Evolutionary conservation across 2,329 filamentous ascomycete species (phyloP).

Genomic region (Plenodomus lindquistii): DNA sequence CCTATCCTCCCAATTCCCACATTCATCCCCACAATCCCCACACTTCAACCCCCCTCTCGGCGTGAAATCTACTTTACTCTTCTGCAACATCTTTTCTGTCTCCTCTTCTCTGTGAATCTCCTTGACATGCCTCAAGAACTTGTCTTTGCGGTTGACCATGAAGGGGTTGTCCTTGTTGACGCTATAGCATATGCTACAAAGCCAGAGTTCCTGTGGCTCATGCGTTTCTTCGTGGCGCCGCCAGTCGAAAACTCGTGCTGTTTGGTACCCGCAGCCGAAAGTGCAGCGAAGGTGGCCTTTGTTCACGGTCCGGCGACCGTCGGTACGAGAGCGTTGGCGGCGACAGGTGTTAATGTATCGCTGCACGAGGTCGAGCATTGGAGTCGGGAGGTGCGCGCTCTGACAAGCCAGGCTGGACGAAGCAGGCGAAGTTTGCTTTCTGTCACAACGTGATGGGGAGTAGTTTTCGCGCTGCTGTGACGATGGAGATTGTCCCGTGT

Average conservation of each 20-base stretch:
- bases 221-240: slow-evolving; percentile 34
- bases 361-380: slow-evolving; percentile 15
- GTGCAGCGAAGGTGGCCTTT: slow-evolving; percentile 26
- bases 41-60: slow-evolving; percentile 16
- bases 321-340: slow-evolving; percentile 16
- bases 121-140: slow-evolving; percentile 26
- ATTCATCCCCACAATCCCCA: slow-evolving; percentile 12
- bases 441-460: neutral
- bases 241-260: slow-evolving; percentile 30
- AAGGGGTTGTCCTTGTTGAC: slow-evolving; percentile 11
- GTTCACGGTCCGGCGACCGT: slow-evolving; percentile 29
- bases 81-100: slow-evolving; percentile 15
- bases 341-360: slow-evolving; percentile 23
- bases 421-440: neutral
- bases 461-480: too few relatives aligned
- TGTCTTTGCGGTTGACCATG: slow-evolving; percentile 29
- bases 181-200: slow-evolving; percentile 21
- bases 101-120: slow-evolving; percentile 14
- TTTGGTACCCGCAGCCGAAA: slow-evolving; percentile 29
- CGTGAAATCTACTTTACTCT: slow-evolving; percentile 19
- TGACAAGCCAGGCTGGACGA: slow-evolving; percentile 10
- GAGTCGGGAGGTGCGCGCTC: slow-evolving; percentile 17
- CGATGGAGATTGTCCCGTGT: too few relatives aligned
- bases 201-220: slow-evolving; percentile 31
- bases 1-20: slow-evolving; percentile 23